Evolutionary conservation across 2,329 filamentous ascomycete genomes (phyloP).

Genomic region (Calonectria pteridis): DNA sequence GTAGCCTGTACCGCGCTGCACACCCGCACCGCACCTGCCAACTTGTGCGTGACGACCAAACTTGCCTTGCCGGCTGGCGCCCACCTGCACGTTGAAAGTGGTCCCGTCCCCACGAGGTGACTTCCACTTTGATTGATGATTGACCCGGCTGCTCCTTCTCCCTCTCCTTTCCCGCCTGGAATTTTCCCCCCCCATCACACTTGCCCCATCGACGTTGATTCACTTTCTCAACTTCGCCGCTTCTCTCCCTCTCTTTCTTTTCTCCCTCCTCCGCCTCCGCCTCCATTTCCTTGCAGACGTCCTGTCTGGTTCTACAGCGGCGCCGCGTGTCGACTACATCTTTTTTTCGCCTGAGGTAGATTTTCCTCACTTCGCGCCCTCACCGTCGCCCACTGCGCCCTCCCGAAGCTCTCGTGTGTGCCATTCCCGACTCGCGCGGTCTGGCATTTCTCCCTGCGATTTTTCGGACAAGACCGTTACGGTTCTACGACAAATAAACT

Average conservation of each 20-base stretch:
- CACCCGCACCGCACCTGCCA: slow-evolving; percentile 35
- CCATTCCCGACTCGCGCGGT: slow-evolving; percentile 41
- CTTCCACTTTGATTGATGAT: slow-evolving; percentile 44
- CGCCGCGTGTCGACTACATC: slow-evolving; percentile 39
- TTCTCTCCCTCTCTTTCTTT: slow-evolving; percentile 27
- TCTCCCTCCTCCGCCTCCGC: slow-evolving; percentile 32
- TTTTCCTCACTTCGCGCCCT: slow-evolving; percentile 38
- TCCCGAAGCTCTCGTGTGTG: slow-evolving; percentile 44
- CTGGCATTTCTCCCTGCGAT: slow-evolving; percentile 40
- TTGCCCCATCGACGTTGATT: slow-evolving; percentile 40
- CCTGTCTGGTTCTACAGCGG: slow-evolving; percentile 39
- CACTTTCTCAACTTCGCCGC: slow-evolving; percentile 40
- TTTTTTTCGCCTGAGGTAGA: slow-evolving; percentile 30
- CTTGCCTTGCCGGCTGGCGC: slow-evolving; percentile 36
- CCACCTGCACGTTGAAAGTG: slow-evolving; percentile 31
- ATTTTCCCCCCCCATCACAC: slow-evolving; percentile 44
- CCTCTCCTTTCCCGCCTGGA: slow-evolving; percentile 44
- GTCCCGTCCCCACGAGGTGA: slow-evolving; percentile 42
- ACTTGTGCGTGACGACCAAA: slow-evolving; percentile 33
- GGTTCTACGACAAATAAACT: slow-evolving; percentile 32
- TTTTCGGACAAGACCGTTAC: slow-evolving; percentile 34
- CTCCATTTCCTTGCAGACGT: slow-evolving; percentile 31
- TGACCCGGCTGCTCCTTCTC: slow-evolving; percentile 41
- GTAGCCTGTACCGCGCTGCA: slow-evolving; percentile 1
- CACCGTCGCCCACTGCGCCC: slow-evolving; percentile 39